phyloP scores from a whole-genome alignment of 495 filamentous ascomycete species.

The Neurospora tetraspora region DNA sequence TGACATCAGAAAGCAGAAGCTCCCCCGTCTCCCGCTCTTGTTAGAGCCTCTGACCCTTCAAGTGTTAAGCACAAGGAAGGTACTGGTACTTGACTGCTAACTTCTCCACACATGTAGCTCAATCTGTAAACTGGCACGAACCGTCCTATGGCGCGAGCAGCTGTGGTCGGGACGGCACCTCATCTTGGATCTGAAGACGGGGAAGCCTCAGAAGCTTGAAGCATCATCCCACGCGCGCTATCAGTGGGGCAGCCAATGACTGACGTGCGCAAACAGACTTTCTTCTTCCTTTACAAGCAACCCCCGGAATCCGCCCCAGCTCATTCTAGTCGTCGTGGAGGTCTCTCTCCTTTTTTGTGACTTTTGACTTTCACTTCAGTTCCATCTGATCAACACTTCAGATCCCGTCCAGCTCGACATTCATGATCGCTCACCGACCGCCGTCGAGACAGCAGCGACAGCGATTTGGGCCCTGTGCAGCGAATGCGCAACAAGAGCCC shows the following conservation, averaged over 20 bases:
- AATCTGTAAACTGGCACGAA: background rate
- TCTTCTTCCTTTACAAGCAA: background rate
- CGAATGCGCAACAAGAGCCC: background rate
- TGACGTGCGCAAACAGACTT: conserved; percentile 2
- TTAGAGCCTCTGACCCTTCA: background rate
- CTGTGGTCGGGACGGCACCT: too few species aligned
- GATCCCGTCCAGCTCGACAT: background rate
- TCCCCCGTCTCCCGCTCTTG: background rate
- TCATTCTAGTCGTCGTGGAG: conserved; percentile 5
- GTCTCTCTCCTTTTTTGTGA: background rate
- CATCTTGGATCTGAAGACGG: background rate
- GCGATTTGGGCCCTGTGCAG: background rate
- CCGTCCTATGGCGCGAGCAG: background rate
- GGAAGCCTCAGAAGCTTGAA: background rate
- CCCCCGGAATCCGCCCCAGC: background rate
- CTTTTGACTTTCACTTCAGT: background rate
- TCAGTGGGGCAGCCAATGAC: conserved; percentile 7
- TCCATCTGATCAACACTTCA: background rate
- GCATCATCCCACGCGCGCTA: background rate
- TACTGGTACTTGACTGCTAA: background rate
- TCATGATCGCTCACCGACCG: background rate
- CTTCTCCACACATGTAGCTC: background rate
- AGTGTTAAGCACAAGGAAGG: background rate
- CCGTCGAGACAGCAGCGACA: background rate
- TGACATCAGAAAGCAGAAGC: background rate